Evolutionary conservation across 768 basidiomycete species (phyloP), one percentile per base, ranked within the genome.

Genomic region (Lentinula raphanica): DNA sequence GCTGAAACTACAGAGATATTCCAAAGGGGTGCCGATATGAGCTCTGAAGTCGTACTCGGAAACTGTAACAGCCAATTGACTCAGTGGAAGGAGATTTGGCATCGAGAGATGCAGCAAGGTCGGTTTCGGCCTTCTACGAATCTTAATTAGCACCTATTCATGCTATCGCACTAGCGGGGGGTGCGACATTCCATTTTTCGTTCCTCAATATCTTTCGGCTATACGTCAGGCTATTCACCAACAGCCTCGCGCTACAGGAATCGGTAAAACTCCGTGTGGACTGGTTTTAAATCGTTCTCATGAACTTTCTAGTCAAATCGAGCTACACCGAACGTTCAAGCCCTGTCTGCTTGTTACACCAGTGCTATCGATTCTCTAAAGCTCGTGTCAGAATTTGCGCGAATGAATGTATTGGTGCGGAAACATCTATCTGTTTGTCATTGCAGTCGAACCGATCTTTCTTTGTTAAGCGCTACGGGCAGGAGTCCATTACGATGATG

Each of bases 401-500:
- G 77, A 19, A 81, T 92, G 72, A 82, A 82, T 65, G 85, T 92
- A 70, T 79, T 93, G 64, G 90, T 88, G 64, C 54, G 86, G 19
- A 31, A 70, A 28, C 15, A 25, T 17, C 38, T 46, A 36, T 15
- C 42, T 54, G 9, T 7, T 5, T n/a, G 23, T 15, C 17, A n/a
- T 35, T 19, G 13, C 40, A 4, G 15, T 32, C 32, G 29, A n/a
- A 13, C 54, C 27, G 40, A 48, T 53, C 35, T 60, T 40, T 15
- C 60, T 58, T 44, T 49, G 57, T 15, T 67, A 92, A 35, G 90
- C 86, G 87, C 45, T 94, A 93, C 64, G 82, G 87, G 7, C 92
- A 93, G 74, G 91, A 93, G 67, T 87, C 88, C 4, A 83, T 91
- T 60, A 86, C 87, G 7, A 82, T 88, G 46, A 93, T 93, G 91